Percentiles rank a stretch among this genome's conserved stretches.
Conservation (phyloP, 768 basidiomycete species). For the Calocera cornea region DNA sequence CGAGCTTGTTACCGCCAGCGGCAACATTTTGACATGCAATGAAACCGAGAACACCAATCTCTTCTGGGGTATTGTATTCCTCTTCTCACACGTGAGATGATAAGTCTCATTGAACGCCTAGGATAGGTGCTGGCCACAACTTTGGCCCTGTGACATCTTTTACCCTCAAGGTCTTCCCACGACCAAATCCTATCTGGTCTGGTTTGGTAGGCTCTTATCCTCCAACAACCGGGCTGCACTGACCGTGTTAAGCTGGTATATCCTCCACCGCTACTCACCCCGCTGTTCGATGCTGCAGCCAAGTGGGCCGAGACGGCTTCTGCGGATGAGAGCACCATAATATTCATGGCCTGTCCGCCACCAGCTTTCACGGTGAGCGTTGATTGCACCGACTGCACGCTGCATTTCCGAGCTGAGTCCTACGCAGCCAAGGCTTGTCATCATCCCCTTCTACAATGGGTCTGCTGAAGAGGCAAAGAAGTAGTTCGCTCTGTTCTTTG, state of each 20-base stretch:
- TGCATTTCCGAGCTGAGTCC: not conserved
- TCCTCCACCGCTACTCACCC: not conserved
- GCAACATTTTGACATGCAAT: slow-evolving; percentile 5
- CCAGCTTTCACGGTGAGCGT: not conserved
- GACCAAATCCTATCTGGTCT: slow-evolving; percentile 5
- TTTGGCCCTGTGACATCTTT: slow-evolving; percentile 12
- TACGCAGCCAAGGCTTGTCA: not conserved
- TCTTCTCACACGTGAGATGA: not conserved
- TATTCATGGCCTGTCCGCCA: slow-evolving; percentile 3
- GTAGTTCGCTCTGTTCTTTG: not conserved
- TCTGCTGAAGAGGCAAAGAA: not conserved
- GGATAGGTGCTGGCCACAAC: slow-evolving; percentile 9
- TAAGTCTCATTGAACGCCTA: too few species aligned
- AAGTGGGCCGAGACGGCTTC: not conserved
- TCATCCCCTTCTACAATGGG: slow-evolving; percentile 7
- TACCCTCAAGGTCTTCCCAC: slow-evolving; percentile 8
- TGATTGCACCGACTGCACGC: not conserved
- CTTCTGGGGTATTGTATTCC: slow-evolving; percentile 6
- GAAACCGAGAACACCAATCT: slow-evolving; percentile 8
- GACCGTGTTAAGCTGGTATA: not conserved
- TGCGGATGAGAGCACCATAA: not conserved
- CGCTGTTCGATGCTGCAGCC: not conserved
- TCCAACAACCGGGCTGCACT: not conserved
- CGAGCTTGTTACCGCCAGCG: slow-evolving; percentile 10
- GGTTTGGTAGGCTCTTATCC: not conserved